A percentile compares a stretch with the other conserved stretches of the same genome.
Conservation (phyloP, 805 yeast genomes). For the Groenewaldozyma tartarivorans region DNA sequence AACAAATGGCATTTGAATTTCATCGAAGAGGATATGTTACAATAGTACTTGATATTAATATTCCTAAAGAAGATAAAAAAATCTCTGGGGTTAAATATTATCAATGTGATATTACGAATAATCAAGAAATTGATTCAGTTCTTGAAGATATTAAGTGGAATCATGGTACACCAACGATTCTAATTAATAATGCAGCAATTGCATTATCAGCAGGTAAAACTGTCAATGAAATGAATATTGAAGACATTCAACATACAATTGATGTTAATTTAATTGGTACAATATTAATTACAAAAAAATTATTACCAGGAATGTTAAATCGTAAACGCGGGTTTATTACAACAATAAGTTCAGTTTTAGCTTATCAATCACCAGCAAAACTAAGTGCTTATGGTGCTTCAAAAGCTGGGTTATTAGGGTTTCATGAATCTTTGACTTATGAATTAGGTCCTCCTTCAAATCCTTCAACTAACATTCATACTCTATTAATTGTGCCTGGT, state of each 20-base stretch:
- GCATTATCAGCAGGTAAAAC: conserved; percentile 38
- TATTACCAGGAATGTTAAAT: conserved; percentile 63
- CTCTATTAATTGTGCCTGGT: conserved; percentile 79
- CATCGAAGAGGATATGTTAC: conserved; percentile 38
- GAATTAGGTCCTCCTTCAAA: conserved; percentile 49
- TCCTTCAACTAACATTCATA: conserved; percentile 32
- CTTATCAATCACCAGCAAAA: conserved; percentile 75
- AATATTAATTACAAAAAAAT: conserved; percentile 57
- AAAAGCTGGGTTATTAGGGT: conserved; percentile 74
- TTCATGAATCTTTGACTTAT: conserved; percentile 72
- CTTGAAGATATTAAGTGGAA: conserved; percentile 35
- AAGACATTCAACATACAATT: conserved; percentile 53
- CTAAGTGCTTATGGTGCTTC: conserved; percentile 79
- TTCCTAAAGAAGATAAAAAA: conserved; percentile 23
- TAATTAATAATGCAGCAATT: conserved; percentile 87
- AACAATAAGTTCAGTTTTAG: conserved; percentile 76
- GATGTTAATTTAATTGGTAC: conserved; percentile 63
- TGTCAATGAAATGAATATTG: conserved; percentile 42
- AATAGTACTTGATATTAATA: conserved; percentile 53
- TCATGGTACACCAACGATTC: conserved; percentile 52
- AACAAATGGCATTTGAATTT: conserved; percentile 44
- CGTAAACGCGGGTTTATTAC: conserved; percentile 63
- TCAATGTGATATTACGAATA: conserved; percentile 60
- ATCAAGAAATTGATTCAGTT: conserved; percentile 34
- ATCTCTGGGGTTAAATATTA: conserved; percentile 42